A percentile compares a stretch with the other conserved stretches of the same genome.
Conservation (phyloP, 2,329 filamentous ascomycete genomes). For the Basipetospora chlamydospora region DNA sequence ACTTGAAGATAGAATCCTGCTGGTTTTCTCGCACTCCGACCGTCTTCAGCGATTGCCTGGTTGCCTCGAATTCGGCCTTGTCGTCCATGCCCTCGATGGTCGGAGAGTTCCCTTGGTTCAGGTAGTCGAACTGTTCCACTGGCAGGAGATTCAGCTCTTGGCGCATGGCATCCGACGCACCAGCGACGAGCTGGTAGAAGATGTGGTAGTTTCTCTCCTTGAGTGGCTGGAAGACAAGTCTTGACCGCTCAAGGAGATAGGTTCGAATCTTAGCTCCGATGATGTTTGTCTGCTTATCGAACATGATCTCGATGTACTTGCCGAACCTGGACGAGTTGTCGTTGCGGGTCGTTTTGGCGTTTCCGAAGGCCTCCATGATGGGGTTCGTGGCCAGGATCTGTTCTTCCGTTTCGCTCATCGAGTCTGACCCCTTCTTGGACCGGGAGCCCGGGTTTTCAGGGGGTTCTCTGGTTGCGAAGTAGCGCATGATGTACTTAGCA, state of each 20-base stretch:
- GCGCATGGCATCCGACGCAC: constrained; percentile 71
- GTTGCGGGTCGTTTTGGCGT: constrained; percentile 98
- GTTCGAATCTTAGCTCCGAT: constrained; percentile 96
- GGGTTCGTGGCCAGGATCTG: constrained; percentile 96
- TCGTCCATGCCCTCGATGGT: constrained; percentile 91
- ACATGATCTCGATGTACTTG: constrained; percentile 99
- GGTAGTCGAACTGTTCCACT: constrained; percentile 84
- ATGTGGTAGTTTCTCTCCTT: constrained; percentile 99
- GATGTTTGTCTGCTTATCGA: constrained; percentile 86
- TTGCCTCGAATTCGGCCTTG: constrained; percentile 82
- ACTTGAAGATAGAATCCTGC: constrained; percentile 74
- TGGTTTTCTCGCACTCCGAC: constrained; percentile 67
- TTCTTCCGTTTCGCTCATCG: constrained; percentile 97
- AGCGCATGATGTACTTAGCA: constrained; percentile 99
- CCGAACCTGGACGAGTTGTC: constrained; percentile 98
- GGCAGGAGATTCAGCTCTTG: constrained; percentile 66
- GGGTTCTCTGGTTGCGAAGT: constrained; percentile 94
- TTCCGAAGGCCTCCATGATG: constrained; percentile 99
- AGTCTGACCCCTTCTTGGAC: constrained; percentile 56
- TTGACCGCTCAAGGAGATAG: constrained; percentile 86
- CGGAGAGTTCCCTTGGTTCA: constrained; percentile 88
- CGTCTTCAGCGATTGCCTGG: constrained; percentile 70
- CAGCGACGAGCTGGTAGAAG: constrained; percentile 93
- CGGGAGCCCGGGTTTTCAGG: constrained; percentile 73
- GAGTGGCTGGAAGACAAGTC: constrained; percentile 89